Percentiles rank a stretch among this genome's conserved stretches.
These are phyloP conservation scores for Echinochloa phyllopogon DNA, from an alignment of 176 grass and related monocot species.

Conservation along the genomic window DNA sequence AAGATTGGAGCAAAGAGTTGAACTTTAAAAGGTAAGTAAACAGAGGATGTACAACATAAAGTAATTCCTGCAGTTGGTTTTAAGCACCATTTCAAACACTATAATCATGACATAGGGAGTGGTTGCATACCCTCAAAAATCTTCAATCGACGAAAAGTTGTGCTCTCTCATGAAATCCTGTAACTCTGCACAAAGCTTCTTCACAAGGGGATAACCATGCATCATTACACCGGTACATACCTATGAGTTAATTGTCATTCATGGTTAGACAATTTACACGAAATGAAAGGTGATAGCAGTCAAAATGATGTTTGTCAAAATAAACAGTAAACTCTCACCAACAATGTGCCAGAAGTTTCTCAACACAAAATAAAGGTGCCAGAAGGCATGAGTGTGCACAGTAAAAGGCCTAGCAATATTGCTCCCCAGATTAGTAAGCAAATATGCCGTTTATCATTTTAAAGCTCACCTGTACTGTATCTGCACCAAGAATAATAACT, in stretches of 20 bases:
- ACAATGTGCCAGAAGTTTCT: not conserved
- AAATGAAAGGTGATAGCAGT: not conserved
- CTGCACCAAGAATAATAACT: slow-evolving; percentile 89
- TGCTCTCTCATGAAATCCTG: slow-evolving; percentile 96
- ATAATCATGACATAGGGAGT: slow-evolving; percentile 12
- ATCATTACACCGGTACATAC: slow-evolving; percentile 99
- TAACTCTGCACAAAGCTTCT: slow-evolving; percentile 85
- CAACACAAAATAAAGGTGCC: no score
- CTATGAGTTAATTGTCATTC: slow-evolving; percentile 50
- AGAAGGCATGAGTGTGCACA: not conserved
- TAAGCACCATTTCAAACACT: slow-evolving; percentile 21
- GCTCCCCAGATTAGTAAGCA: slow-evolving; percentile 3
- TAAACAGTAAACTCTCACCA: slow-evolving; percentile 22
- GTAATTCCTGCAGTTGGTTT: slow-evolving; percentile 28
- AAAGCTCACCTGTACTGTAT: slow-evolving; percentile 88
- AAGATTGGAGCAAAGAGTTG: slow-evolving; percentile 1
- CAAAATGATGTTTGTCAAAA: no score
- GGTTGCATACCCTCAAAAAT: slow-evolving; percentile 80
- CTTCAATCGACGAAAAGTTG: slow-evolving; percentile 81
- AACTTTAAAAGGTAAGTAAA: slow-evolving; percentile 9
- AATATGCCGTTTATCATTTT: not conserved
- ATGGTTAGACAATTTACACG: slow-evolving; percentile 21
- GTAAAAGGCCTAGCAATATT: not conserved
- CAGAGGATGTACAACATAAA: not conserved
- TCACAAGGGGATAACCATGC: slow-evolving; percentile 95